A percentile compares a stretch with the other conserved stretches of the same genome.
Evolutionary conservation across 768 basidiomycete genomes (phyloP).

Genomic region (Suillus hirtellus): DNA sequence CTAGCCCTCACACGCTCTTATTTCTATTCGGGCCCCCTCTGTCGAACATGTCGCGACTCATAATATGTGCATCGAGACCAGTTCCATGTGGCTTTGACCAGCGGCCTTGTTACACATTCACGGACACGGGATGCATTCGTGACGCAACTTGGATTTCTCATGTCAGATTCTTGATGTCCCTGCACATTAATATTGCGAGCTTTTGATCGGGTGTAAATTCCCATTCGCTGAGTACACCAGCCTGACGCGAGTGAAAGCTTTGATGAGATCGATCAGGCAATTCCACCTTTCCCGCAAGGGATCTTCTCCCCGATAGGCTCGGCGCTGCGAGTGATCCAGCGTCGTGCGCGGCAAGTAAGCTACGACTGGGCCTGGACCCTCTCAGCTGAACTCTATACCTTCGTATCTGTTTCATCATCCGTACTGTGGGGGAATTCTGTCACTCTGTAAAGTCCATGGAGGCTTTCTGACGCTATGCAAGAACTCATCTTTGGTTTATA

Average conservation of each 20-base stretch:
- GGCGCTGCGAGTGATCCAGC: neutral
- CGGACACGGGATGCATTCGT: neutral
- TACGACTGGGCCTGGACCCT: no score
- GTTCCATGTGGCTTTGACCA: neutral
- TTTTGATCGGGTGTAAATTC: neutral
- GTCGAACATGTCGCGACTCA: neutral
- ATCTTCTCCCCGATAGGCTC: neutral
- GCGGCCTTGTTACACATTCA: neutral
- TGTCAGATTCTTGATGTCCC: neutral
- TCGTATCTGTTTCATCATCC: no score
- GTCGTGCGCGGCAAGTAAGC: neutral
- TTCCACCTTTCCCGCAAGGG: neutral
- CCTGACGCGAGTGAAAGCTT: neutral
- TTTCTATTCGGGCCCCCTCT: neutral
- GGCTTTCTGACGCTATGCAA: no score
- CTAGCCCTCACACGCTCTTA: neutral
- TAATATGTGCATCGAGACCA: neutral
- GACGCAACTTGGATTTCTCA: slow-evolving; percentile 1
- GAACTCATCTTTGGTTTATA: no score
- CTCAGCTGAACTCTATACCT: no score
- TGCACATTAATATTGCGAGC: neutral
- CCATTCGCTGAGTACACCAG: neutral
- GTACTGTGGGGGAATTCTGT: no score
- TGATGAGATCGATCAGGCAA: neutral
- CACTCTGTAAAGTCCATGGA: no score